phyloP scores from a whole-genome alignment of 306 rosid species.

The Lathyrus oleraceus region DNA sequence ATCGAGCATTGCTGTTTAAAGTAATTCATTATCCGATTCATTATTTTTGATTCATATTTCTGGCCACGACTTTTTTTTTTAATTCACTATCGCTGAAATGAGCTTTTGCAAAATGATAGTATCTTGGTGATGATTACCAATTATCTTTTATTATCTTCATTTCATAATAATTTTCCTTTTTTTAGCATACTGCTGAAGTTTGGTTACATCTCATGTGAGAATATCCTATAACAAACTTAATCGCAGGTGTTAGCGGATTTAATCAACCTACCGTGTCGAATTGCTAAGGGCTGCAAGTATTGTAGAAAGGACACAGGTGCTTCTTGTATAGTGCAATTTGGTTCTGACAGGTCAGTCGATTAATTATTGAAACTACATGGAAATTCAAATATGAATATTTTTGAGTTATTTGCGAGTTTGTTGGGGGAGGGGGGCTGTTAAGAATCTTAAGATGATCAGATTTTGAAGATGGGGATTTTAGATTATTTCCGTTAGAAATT shows the following conservation, averaged over 20 bases:
- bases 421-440: background rate
- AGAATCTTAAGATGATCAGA: no score
- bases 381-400: conserved; percentile 23
- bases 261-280: conserved; percentile 85
- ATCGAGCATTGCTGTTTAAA: conserved; percentile 91
- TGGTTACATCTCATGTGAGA: conserved; percentile 13
- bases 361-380: conserved; percentile 15
- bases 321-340: conserved; percentile 83
- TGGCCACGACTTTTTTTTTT: conserved; percentile 25
- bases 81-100: background rate
- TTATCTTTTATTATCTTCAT: conserved; percentile 4
- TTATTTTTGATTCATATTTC: conserved; percentile 24
- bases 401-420: conserved; percentile 5
- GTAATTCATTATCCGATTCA: conserved; percentile 45
- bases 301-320: conserved; percentile 73
- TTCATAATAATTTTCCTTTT: background rate
- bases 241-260: conserved; percentile 85
- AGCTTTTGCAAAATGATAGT: background rate
- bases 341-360: conserved; percentile 61
- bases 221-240: conserved; percentile 28
- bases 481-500: background rate
- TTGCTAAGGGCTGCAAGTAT: conserved; percentile 92
- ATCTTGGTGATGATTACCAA: conserved; percentile 1
- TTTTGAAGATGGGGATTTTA: conserved; percentile 18
- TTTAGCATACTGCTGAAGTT: conserved; percentile 1